Evolutionary conservation across 1,284 basidiomycete genomes (phyloP).

Genomic region (Ganoderma meredithae): DNA sequence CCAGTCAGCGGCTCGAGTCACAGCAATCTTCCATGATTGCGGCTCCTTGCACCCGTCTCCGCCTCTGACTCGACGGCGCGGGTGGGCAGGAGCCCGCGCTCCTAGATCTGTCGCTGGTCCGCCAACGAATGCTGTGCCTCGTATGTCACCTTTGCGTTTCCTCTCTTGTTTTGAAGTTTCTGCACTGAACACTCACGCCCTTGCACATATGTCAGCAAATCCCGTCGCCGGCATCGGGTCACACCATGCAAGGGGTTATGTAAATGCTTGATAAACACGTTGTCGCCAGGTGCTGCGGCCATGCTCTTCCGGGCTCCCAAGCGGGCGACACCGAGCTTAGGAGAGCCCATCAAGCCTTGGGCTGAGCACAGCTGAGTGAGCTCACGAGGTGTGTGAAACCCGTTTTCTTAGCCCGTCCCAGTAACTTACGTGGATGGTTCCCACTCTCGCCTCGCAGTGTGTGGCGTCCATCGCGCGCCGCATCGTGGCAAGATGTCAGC

Average conservation of each 20-base stretch:
- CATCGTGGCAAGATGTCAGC: conserved; percentile 22
- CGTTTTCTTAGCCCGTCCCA: conserved; percentile 1
- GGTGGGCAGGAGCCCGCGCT: not conserved
- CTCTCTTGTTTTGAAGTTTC: conserved; percentile 1
- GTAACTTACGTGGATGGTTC: conserved; percentile 1
- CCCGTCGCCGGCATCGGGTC: conserved; percentile 9
- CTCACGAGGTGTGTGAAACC: not conserved
- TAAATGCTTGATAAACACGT: conserved; percentile 26
- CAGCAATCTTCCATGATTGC: conserved; percentile 12
- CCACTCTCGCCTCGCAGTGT: conserved; percentile 14
- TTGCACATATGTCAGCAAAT: not conserved
- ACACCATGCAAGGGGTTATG: conserved; percentile 19
- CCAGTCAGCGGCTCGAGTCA: conserved; percentile 15
- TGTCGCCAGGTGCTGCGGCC: conserved; percentile 25
- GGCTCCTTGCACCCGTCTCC: not conserved
- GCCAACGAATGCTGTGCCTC: conserved; percentile 22
- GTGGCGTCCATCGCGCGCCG: conserved; percentile 20
- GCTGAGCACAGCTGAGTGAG: conserved; percentile 10
- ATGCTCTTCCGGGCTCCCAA: conserved; percentile 9
- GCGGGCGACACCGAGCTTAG: not conserved
- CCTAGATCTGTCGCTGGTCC: not conserved
- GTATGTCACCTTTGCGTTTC: conserved; percentile 16
- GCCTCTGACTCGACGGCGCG: conserved; percentile 1
- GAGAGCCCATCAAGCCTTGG: conserved; percentile 8
- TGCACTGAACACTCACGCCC: not conserved